A percentile compares a stretch with the other conserved stretches of the same genome.
Conservation (phyloP, 2,329 filamentous ascomycete species). For the Colletotrichum cereale region DNA sequence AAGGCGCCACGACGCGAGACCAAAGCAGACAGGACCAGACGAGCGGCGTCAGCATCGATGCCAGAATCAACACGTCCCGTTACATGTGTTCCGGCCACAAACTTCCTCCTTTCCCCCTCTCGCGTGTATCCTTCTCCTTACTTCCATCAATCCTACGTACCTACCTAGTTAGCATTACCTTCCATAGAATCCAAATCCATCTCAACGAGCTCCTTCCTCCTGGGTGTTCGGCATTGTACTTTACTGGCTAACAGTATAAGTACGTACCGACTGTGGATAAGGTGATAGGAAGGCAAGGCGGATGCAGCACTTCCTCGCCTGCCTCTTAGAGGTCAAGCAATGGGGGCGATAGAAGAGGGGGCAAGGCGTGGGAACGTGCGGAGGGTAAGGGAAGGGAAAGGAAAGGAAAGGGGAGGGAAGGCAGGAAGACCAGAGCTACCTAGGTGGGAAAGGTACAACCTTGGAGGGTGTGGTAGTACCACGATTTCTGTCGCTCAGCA, state of each 20-base stretch:
- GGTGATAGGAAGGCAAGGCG: neutral
- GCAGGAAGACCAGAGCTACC: neutral
- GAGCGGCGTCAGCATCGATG: neutral
- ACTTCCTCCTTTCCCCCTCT: neutral
- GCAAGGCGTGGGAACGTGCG: constrained; percentile 11
- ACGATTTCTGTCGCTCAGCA: constrained; percentile 22
- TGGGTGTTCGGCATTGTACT: neutral
- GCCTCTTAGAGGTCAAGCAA: neutral
- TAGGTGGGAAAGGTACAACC: neutral
- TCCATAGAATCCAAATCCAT: neutral
- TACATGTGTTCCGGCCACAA: neutral
- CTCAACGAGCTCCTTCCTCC: neutral
- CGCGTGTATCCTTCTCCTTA: neutral
- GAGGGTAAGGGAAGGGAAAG: constrained; percentile 8
- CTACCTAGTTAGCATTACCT: neutral
- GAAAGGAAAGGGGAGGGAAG: neutral
- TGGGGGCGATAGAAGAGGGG: neutral
- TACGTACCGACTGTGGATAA: constrained; percentile 28
- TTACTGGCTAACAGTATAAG: constrained; percentile 6
- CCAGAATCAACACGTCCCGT: neutral
- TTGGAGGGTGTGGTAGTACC: constrained; percentile 9
- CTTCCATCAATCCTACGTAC: neutral
- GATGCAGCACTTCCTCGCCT: constrained; percentile 6
- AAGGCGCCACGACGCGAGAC: neutral
- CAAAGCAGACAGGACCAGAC: constrained; percentile 1